Base-by-base conservation (phyloP, 768 basidiomycete genomes). In the Lactarius hatsudake region DNA sequence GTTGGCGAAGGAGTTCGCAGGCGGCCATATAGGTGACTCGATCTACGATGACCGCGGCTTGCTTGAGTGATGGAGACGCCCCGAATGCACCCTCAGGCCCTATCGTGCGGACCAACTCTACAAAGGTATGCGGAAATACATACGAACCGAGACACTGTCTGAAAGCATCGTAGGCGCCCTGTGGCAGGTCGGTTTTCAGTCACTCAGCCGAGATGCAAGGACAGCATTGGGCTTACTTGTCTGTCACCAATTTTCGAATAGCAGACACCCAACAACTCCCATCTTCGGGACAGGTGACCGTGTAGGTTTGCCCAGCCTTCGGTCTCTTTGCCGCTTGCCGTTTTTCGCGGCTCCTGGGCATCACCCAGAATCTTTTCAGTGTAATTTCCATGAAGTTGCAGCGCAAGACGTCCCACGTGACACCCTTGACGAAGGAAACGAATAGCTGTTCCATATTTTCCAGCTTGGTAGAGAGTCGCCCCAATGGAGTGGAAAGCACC, bases 201-300 rank as follows among this genome's bases (percentile, higher is more conserved):
- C 0, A 30, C 36, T 28, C 28, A 20, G 36, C 43, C 59, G 62
- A 15, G 55, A 59, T 56, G 38, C 66, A 61, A 66, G 62, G 54
- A 61, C 60, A 48, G 68, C 45, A 42, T 60, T 62, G 15, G 4
- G 75, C 81, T 36, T 55, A 92, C 94, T 83, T 84, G 84, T 26
- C 89, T 82, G 70, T 96, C 90, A 0, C 88, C 89, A 32, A 87
- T 86, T 75, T 91, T 94, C 34, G 84, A 82, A 72, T 86, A 87
- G 74, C 92, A 94, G 5, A 89, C 85, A 0, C 84, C 94, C 30
- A 96, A 78, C 36, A 96, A 75, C 77, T 97, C 93, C 84, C 88
- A 96, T 56, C 94, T 79, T 26, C 87, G 81, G 69, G 83, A 84
- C 32, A 94, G 71, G 67, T 89, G 87, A 38, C 87, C 86, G 65